Base-by-base conservation (phyloP, 331 rosid genomes). In the Quercus lobata region DNA sequence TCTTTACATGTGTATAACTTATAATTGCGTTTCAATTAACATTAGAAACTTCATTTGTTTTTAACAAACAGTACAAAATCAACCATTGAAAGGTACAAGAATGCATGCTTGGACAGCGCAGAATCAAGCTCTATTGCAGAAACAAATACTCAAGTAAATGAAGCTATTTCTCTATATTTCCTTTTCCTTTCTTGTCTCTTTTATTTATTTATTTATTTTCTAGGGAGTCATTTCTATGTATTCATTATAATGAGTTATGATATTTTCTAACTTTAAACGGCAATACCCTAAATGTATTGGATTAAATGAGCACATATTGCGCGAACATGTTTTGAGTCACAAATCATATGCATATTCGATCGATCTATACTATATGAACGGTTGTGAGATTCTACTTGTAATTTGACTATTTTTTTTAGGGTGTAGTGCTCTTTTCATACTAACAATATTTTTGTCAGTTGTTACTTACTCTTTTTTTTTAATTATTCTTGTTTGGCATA, bases 31-130 rank as follows among this genome's bases (percentile, higher is more conserved):
- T 32, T 79, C 46, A 4, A 5, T 44, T 75, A 73, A 81, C 73
- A 34, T 18, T 22, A 57, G 18, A 6, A 27, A 14, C 7, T 71
- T 56, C 9, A 34, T 27, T 60, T 70, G 37, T 41, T 34, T 49
- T 27, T 52, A 57, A 69, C 29, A 46, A 29, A 29, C 79, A 93
- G 98, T 82, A 91, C 93, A 79, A 91, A 91, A 75, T 80, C 92
- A 76, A 95, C 97, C 6, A 90, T 95, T 61, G 99, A 93, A 56
- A 93, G 92, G 90, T 95, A 95, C 88, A 95, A 88, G 87, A 93
- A 93, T 76, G 94, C 97, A 18, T 83, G 89, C 75, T 90, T 97
- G 27, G 99, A 95, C 72, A 87, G 73, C 84, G 83, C 97, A 55
- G 82, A 87, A 30, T 76, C 91, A 9, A 87, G 85, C 71, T 83